A percentile compares a stretch with the other conserved stretches of the same genome.
Evolutionary conservation across 257 asterid species (phyloP).

Genomic region (Parsonsia alboflavescens): DNA sequence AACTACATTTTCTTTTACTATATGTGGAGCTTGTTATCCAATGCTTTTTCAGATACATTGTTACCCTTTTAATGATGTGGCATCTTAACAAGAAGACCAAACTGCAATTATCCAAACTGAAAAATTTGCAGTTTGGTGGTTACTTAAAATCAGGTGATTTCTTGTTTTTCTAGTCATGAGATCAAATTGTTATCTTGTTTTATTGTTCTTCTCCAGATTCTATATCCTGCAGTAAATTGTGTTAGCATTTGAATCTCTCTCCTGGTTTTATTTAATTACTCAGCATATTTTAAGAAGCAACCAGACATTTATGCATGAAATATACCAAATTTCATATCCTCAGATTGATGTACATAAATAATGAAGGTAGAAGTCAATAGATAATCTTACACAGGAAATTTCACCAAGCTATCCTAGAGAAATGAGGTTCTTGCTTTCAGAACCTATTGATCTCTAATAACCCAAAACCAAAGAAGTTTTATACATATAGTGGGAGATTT

Average conservation of each 20-base stretch:
- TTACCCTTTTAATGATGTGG: slow-evolving; percentile 36
- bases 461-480: too few relatives aligned
- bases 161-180: background rate
- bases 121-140: slow-evolving; percentile 23
- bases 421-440: too few relatives aligned
- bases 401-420: background rate
- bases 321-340: background rate
- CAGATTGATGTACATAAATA: background rate
- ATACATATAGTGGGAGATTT: too few relatives aligned
- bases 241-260: background rate
- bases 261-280: background rate
- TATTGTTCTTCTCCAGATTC: background rate
- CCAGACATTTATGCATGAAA: background rate
- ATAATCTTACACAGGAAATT: background rate
- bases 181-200: background rate
- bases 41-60: slow-evolving; percentile 27
- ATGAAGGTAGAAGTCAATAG: background rate
- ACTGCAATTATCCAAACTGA: slow-evolving; percentile 24
- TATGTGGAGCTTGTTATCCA: background rate
- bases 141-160: slow-evolving; percentile 33
- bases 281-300: background rate
- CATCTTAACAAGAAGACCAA: slow-evolving; percentile 29
- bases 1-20: background rate
- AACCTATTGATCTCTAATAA: too few relatives aligned
- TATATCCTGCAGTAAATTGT: background rate